These are phyloP conservation scores for Acacia acuminata DNA, from an alignment of 306 rosid genomes.

Conservation along the genomic window DNA sequence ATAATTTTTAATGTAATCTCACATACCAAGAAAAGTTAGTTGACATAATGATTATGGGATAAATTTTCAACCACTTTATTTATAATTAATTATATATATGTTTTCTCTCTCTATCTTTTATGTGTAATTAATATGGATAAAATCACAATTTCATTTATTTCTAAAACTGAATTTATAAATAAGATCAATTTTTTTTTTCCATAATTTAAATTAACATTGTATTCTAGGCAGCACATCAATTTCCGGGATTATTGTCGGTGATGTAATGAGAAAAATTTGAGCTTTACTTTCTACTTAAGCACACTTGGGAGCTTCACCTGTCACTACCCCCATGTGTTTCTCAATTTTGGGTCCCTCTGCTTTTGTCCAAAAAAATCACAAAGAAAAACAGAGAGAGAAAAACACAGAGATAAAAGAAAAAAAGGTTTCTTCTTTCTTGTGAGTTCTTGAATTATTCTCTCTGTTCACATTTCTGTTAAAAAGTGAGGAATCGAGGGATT, in stretches of 20 bases:
- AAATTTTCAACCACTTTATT: too few species aligned
- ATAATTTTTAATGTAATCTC: too few species aligned
- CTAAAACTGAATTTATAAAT: too few species aligned
- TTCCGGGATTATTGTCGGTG: constrained; percentile 42
- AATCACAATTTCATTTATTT: too few species aligned
- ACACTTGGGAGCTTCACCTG: neutral
- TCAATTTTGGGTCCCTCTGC: neutral
- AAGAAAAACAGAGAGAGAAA: neutral
- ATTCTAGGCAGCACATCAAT: constrained; percentile 39
- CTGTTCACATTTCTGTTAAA: neutral
- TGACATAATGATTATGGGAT: too few species aligned
- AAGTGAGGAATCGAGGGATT: constrained; percentile 6
- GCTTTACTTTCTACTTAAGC: neutral
- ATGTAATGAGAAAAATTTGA: neutral
- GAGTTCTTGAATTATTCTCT: neutral
- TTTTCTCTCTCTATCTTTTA: too few species aligned
- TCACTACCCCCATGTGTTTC: neutral
- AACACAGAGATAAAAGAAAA: neutral
- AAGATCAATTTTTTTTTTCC: too few species aligned
- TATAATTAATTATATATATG: too few species aligned
- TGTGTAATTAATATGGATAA: too few species aligned
- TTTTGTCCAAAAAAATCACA: neutral
- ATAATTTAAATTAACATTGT: neutral
- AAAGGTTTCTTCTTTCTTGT: neutral
- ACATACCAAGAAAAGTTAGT: too few species aligned